Base-by-base conservation (phyloP, 352 stramenopile species). In the Phytophthora chlamydospora region DNA sequence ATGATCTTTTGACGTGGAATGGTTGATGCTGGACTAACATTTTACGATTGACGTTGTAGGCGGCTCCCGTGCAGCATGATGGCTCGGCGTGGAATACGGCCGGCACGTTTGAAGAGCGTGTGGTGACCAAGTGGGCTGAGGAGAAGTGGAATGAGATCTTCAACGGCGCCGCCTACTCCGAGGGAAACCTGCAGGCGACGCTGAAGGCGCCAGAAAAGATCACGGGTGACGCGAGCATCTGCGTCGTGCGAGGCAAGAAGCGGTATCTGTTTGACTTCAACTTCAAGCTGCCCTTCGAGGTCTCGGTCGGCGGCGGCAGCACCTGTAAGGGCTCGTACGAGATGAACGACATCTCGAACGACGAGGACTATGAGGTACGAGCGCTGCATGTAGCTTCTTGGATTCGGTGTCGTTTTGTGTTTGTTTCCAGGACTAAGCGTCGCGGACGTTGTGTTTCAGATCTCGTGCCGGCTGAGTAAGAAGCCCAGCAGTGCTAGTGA, bases 1-100 rank as follows among this genome's bases (percentile, higher is more conserved):
- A 16, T 16, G n/a, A 13, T 31, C 39, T 12, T 8, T 40, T 36
- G 12, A 43, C 52, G 13, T 33, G 24, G 24, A 27, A 27, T 27
- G 6, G 13, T 17, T 24, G 12, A 24, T 6, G 16, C 3, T 17
- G 4, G 8, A 46, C 16, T 50, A 12, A 56, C 19, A 6, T 31
- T 5, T 64, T 43, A 8, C 53, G 32, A 11, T 24, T 29, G 34
- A 36, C 14, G 9, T 42, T 63, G 13, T 39, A 71, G 66, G 35
- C 58, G 17, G 43, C 63, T 10, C 35, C 76, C 1, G 51, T 65
- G 16, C 63, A 55, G n/a, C 83, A 91, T 66, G 80, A 90, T 47
- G 88, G 85, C 5, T 97, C 89, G 19, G 91, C 85, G 6, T 98
- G 93, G 91, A 98, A 98, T 60, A 77, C 83, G 6, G 92, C 89